Evolutionary conservation across 768 basidiomycete genomes (phyloP).

Genomic region (Cubamyces sp.): DNA sequence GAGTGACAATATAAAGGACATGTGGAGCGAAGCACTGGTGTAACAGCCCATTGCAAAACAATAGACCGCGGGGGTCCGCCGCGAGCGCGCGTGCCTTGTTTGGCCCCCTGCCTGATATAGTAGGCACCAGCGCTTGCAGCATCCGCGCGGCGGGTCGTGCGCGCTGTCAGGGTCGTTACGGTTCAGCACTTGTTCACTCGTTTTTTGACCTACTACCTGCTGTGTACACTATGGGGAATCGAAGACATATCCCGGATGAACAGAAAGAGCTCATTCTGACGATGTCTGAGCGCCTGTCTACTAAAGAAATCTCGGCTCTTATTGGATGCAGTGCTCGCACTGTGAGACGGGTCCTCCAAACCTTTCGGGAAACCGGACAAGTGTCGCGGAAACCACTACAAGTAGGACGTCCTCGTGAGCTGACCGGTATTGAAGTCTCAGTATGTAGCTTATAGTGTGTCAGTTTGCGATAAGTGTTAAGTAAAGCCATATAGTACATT

Average conservation of each 20-base stretch:
- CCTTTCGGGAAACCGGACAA: slow-evolving; percentile 1
- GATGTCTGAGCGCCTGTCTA: neutral
- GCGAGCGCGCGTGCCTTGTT: neutral
- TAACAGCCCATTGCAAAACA: neutral
- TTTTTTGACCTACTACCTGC: neutral
- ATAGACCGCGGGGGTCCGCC: too few species aligned
- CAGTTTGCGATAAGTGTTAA: too few species aligned
- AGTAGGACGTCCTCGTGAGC: slow-evolving; percentile 6
- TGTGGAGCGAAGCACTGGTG: neutral
- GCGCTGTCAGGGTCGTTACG: too few species aligned
- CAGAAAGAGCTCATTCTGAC: slow-evolving; percentile 9
- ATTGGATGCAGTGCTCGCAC: slow-evolving; percentile 13
- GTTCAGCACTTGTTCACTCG: neutral
- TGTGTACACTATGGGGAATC: neutral
- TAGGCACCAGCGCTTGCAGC: too few species aligned
- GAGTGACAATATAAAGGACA: neutral
- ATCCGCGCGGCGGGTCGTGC: too few species aligned
- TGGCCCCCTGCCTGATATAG: too few species aligned
- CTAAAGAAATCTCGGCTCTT: neutral
- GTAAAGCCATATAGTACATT: too few species aligned
- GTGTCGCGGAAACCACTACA: neutral
- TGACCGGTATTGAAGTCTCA: neutral
- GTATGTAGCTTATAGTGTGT: slow-evolving; percentile 4
- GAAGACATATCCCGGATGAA: slow-evolving; percentile 11
- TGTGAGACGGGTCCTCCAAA: neutral